Base-by-base conservation (phyloP, 1,139 yeast genomes). In the Saccharomyces hybrid region DNA sequence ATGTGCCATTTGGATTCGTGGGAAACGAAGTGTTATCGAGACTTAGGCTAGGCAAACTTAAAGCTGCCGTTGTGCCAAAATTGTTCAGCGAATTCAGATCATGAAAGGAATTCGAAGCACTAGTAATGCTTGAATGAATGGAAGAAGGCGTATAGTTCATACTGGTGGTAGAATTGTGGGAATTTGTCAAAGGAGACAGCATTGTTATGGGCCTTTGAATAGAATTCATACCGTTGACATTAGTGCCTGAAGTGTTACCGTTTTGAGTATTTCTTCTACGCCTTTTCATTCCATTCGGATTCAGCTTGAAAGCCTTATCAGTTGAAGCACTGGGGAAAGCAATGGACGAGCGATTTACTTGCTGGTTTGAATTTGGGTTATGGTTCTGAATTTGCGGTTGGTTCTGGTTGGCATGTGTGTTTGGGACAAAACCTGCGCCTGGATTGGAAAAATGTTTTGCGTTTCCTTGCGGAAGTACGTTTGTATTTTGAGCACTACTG, bases 261-360 rank as follows among this genome's bases (percentile, higher is more conserved):
- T 54, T 47, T 16, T 52, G 49, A 3, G 50, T 49, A 38, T 53
- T 52, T 42, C 57, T 59, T 47, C 57, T 62, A 12, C 71, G 58
- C 51, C 62, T 62, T 55, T 67, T 68, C 14, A 68, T 65, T 2
- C 69, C 71, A 47, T 66, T 65, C 2, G 71, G 71, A 55, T 68
- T 65, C 52, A 68, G 51, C 12, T 60, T 63, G 49, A 65, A 65
- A 1, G 64, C 54, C 42, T 57, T 55, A 16, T 54, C 44, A 9
- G 24, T 38, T 19, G 44, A 38, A 38, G 26, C 5, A 11, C 19
- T 38, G n/a, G 44, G 44, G 44, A 38, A 38, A 9, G 24, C 12
- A 38, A 38, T 16, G 6, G 44, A 21, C 6, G 44, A 38, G n/a
- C 44, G 44, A 19, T 38, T 38, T 38, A 38, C 24, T n/a, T 8